These are phyloP conservation scores for Zopfochytrium polystomum DNA, from an alignment of 371 early-diverging fungal genomes.

Conservation along the genomic window DNA sequence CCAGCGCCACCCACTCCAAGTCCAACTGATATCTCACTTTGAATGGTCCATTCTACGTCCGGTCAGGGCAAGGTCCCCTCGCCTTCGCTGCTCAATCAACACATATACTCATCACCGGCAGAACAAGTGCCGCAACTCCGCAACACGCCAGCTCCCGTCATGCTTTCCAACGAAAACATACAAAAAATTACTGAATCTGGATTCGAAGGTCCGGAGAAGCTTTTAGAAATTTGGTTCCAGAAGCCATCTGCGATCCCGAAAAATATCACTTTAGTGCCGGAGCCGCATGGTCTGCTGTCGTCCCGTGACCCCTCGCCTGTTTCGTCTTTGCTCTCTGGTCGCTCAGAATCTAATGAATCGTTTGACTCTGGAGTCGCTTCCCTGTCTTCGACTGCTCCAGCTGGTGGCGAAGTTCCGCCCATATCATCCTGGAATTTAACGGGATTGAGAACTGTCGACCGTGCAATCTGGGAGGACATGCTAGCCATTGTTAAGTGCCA, in stretches of 20 bases:
- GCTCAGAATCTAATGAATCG: constrained; percentile 16
- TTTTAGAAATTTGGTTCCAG: constrained; percentile 92
- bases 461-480: constrained; percentile 83
- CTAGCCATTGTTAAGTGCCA: constrained; percentile 87
- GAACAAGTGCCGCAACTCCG: no score
- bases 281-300: constrained; percentile 1
- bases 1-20: constrained; percentile 13
- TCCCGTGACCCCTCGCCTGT: neutral
- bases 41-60: neutral
- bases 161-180: constrained; percentile 22
- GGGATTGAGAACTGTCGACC: constrained; percentile 75
- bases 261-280: neutral
- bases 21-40: neutral
- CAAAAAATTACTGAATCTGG: constrained; percentile 46
- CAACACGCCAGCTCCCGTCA: no score
- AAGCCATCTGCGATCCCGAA: no score
- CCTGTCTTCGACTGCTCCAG: constrained; percentile 5
- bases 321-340: neutral
- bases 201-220: constrained; percentile 90
- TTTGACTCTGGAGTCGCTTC: constrained; percentile 14
- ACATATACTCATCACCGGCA: no score
- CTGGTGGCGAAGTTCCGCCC: constrained; percentile 20
- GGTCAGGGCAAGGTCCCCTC: neutral
- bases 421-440: constrained; percentile 25
- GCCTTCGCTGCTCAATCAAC: constrained; percentile 22